Conservation (phyloP, 768 basidiomycete species). For the Cystofilobasidium bisporidii region DNA sequence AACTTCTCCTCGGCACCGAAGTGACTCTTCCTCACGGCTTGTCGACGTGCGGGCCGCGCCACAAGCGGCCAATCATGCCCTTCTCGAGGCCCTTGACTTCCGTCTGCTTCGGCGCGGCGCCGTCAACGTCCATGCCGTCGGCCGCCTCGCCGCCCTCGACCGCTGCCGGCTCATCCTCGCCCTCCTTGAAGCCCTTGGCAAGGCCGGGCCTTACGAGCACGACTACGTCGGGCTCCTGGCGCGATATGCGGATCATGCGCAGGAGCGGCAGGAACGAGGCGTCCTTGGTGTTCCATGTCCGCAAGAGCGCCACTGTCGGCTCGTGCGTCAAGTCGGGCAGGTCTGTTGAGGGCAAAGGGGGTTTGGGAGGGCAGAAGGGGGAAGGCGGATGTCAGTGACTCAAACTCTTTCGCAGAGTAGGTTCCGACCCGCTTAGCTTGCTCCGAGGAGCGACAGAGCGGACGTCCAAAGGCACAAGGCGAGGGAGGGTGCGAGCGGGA, state of each 20-base stretch:
- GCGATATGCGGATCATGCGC: constrained; percentile 23
- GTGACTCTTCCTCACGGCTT: too few species aligned
- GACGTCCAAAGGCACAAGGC: neutral
- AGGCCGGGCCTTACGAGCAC: constrained; percentile 19
- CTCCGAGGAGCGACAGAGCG: too few species aligned
- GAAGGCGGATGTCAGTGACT: neutral
- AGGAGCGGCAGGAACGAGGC: constrained; percentile 26
- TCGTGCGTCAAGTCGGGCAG: constrained; percentile 39
- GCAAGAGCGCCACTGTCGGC: constrained; percentile 35
- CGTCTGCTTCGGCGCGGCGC: neutral
- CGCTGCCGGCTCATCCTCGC: neutral
- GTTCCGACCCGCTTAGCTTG: too few species aligned
- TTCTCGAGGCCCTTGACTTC: neutral
- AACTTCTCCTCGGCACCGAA: too few species aligned
- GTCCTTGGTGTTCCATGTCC: constrained; percentile 34
- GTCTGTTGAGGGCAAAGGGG: constrained; percentile 27
- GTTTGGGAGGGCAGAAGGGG: neutral
- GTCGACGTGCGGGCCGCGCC: constrained; percentile 6
- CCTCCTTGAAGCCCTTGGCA: neutral
- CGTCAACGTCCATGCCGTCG: constrained; percentile 7
- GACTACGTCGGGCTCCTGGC: constrained; percentile 16
- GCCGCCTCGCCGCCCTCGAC: neutral
- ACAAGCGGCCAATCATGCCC: neutral
- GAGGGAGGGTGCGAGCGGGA: neutral
- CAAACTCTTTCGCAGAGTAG: too few species aligned